Conservation (phyloP, 2,329 filamentous ascomycete species). For the Colletotrichum higginsianum region DNA sequence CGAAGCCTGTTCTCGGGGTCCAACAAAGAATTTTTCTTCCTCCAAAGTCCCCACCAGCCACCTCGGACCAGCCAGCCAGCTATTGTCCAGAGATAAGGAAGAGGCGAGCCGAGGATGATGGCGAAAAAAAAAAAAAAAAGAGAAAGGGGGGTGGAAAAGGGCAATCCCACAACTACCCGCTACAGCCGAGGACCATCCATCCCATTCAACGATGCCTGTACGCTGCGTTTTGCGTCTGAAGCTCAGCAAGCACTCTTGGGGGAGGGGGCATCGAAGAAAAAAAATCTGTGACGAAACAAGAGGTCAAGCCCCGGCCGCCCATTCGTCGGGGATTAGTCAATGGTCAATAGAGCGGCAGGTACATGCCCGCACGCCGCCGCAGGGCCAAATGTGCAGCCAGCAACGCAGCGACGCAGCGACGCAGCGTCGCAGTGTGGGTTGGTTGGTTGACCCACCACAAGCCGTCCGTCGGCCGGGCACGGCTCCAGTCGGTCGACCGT, state of each 20-base stretch:
- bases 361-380: slow-evolving; percentile 12
- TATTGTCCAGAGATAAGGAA: slow-evolving; percentile 22
- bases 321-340: slow-evolving; percentile 35
- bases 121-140: slow-evolving; percentile 2
- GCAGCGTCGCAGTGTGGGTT: not conserved
- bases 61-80: not conserved
- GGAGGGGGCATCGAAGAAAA: not conserved
- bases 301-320: slow-evolving; percentile 37
- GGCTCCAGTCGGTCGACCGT: slow-evolving; percentile 41
- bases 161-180: slow-evolving; percentile 9
- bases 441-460: slow-evolving; percentile 36
- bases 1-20: slow-evolving; percentile 18
- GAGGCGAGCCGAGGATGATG: slow-evolving; percentile 4
- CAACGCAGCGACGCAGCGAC: not conserved
- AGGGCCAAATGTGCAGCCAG: not conserved
- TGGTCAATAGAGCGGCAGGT: slow-evolving; percentile 16
- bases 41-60: not conserved
- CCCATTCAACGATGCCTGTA: slow-evolving; percentile 3
- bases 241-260: not conserved
- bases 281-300: slow-evolving; percentile 42
- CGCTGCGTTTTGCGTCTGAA: slow-evolving; percentile 16
- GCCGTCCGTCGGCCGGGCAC: slow-evolving; percentile 40
- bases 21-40: slow-evolving; percentile 10
- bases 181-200: slow-evolving; percentile 27
- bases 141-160: not conserved